Base-by-base conservation (phyloP, 345 rosid genomes). In the Aquilaria yunnanensis region DNA sequence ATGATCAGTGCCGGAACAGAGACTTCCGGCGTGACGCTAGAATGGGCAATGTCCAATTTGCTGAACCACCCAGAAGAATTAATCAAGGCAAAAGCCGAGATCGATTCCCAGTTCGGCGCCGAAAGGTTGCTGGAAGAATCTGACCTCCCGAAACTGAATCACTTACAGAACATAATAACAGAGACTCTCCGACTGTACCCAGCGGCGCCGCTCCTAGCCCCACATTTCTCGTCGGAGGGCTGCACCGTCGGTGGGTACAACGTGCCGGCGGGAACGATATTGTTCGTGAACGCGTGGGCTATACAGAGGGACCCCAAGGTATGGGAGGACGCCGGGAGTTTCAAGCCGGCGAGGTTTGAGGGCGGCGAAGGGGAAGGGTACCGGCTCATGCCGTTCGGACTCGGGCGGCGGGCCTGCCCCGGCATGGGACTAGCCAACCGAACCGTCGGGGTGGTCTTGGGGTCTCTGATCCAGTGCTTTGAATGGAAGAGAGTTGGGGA, bases 11-110 rank as follows among this genome's bases (percentile, higher is more conserved):
- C 58, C 4, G 58, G 58, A 55, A 55, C 43, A 10, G 58, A 55
- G 16, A 55, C 37, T 12, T 30, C 43, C 12, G 58, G 32, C 12
- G 2, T 31, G 33, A 55, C 58, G 10, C 33, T 55, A 7, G 58
- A 55, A 32, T 55, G 23, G 58, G 58, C 58, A 31, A 55, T 55
- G 58, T 9, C 58, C 2, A 55, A 55, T 55, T 14, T 55, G 2
- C 58, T 55, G n/a, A 55, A 55, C 58, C 6, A 55, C 14, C 58
- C 58, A 10, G 12, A 31, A 30, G 58, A 12, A 5, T 2, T 55
- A 5, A 9, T 7, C 5, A 55, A 55, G 5, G 33, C 37, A 5
- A 31, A 12, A 12, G 41, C 3, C 14, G 58, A 55, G 29, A 0
- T 32, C 12, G 12, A 31, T n/a, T 5, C 16, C 16, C 32, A 31